Evolutionary conservation across 2,329 filamentous ascomycete species (phyloP).

Genomic region (Epichloe brachyelytri): DNA sequence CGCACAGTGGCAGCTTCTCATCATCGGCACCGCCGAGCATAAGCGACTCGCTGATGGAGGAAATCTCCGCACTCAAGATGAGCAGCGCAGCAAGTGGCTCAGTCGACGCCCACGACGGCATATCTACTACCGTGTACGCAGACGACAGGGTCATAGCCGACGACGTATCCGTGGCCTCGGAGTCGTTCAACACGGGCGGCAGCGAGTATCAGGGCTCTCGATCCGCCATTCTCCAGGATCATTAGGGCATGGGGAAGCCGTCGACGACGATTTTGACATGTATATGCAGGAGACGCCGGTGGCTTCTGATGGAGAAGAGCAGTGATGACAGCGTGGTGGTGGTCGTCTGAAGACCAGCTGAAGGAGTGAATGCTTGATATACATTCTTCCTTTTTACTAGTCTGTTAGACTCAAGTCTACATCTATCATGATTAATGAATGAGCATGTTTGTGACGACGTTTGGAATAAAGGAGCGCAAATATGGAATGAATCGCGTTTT

Average conservation of each 20-base stretch:
- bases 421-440: no score
- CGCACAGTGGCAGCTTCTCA: no score
- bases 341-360: neutral
- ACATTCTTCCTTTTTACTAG: no score
- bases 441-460: no score
- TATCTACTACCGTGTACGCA: conserved; percentile 19
- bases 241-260: conserved; percentile 14
- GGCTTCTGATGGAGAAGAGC: conserved; percentile 5
- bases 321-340: conserved; percentile 8
- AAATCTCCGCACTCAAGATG: conserved; percentile 21
- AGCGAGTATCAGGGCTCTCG: conserved; percentile 23
- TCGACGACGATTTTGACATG: conserved; percentile 7
- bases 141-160: conserved; percentile 21
- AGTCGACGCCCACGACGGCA: conserved; percentile 26
- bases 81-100: conserved; percentile 22
- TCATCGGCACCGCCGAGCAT: conserved; percentile 24
- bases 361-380: neutral
- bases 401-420: no score
- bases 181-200: conserved; percentile 21
- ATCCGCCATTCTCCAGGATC: conserved; percentile 19
- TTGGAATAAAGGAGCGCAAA: no score
- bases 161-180: conserved; percentile 20
- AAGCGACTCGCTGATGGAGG: conserved; percentile 23
- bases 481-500: no score
- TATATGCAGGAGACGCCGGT: neutral